Conservation (phyloP, 2,329 filamentous ascomycete species). For the Hypoxylon sp. region DNA sequence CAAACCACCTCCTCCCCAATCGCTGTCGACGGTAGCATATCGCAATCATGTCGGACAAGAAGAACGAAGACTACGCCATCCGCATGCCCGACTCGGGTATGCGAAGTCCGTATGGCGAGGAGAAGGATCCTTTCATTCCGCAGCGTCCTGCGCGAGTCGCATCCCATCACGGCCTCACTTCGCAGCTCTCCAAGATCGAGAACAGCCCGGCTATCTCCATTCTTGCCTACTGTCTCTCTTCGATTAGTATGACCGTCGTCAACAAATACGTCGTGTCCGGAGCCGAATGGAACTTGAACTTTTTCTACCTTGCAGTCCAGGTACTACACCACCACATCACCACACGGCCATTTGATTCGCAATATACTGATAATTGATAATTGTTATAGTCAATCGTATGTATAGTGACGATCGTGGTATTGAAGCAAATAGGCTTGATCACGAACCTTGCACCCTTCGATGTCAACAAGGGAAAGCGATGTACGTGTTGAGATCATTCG, state of each 20-base stretch:
- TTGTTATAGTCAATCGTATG: conserved; percentile 84
- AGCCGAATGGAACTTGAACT: conserved; percentile 92
- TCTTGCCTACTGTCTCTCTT: conserved; percentile 90
- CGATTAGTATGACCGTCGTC: conserved; percentile 99
- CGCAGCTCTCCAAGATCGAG: conserved; percentile 67
- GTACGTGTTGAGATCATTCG: conserved; percentile 66
- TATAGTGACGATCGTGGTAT: conserved; percentile 84
- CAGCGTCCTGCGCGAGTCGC: conserved; percentile 57
- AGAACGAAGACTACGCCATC: conserved; percentile 85
- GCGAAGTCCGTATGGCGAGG: conserved; percentile 62
- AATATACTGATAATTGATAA: conserved; percentile 35
- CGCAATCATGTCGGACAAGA: conserved; percentile 84
- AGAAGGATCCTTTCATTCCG: conserved; percentile 67
- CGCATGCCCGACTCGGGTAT: conserved; percentile 75
- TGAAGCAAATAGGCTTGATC: conserved; percentile 87
- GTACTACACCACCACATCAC: conserved; percentile 63
- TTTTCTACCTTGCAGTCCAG: conserved; percentile 93
- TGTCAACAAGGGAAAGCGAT: conserved; percentile 89
- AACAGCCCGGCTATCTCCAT: conserved; percentile 87
- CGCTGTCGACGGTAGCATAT: conserved; percentile 25
- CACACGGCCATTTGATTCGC: conserved; percentile 1
- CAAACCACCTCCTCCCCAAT: conserved; percentile 8
- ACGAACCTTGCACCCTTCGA: conserved; percentile 87
- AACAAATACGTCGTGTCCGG: conserved; percentile 99
- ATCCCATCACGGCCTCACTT: conserved; percentile 56